Conservation (phyloP, 1,284 basidiomycete genomes). For the Cystobasidiaceae sp. region DNA sequence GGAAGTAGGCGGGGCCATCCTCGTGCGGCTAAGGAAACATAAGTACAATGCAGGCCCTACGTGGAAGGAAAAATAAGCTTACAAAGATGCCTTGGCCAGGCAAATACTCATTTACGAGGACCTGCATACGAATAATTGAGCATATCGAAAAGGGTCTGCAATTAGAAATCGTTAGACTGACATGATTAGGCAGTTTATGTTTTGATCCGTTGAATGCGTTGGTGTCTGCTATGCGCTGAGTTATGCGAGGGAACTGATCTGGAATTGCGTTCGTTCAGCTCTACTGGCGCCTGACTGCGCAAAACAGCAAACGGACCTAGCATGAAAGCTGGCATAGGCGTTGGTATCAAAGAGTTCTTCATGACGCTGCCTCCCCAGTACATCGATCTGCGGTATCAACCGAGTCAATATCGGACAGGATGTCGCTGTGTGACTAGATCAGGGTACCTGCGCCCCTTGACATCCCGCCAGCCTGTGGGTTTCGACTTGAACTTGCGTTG, state of each 20-base stretch:
- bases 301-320: constrained; percentile 52
- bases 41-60: constrained; percentile 17
- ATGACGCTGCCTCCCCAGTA: constrained; percentile 44
- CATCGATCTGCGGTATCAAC: constrained; percentile 32
- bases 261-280: neutral
- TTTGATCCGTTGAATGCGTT: constrained; percentile 59
- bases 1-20: constrained; percentile 82
- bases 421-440: constrained; percentile 46
- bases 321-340: constrained; percentile 62
- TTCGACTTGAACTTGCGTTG: constrained; percentile 59
- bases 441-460: constrained; percentile 67
- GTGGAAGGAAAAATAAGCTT: constrained; percentile 39
- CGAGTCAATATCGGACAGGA: constrained; percentile 44
- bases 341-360: constrained; percentile 57
- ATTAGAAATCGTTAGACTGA: constrained; percentile 68
- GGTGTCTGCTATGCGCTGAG: constrained; percentile 59
- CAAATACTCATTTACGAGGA: constrained; percentile 53
- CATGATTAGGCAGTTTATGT: constrained; percentile 70
- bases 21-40: constrained; percentile 68
- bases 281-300: neutral
- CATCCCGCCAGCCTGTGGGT: constrained; percentile 79
- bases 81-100: constrained; percentile 90
- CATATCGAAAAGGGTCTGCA: no score
- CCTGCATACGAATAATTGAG: neutral
- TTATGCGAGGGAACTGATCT: constrained; percentile 58